Evolutionary conservation across 257 asterid genomes (phyloP), one percentile per base, ranked within the genome.

Genomic region (Verbena officinalis): DNA sequence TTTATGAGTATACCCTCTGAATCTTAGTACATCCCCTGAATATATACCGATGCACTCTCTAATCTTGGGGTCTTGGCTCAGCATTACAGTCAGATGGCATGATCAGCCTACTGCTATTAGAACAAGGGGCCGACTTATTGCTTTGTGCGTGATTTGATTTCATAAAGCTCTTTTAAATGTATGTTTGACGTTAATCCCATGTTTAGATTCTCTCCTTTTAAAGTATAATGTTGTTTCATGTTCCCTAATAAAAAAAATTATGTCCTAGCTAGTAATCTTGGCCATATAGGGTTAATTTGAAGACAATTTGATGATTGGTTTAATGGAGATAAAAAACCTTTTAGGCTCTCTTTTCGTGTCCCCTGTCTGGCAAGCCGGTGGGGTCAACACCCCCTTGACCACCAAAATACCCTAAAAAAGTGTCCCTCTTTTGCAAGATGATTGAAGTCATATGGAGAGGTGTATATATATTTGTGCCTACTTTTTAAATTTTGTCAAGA

Each of bases 311-410:
- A 64, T 82, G 81, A 78, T 78, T 76, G 77, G 87, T 68, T 54
- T 56, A 46, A 69, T 70, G 77, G 59, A 55, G 78, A 70, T 76
- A 43, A 71, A 51, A 27, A 62, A 69, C 72, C 84, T 76, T 78
- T 84, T 74, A 64, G 83, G 80, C 90, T 89, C 82, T 84, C 82
- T 62, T 72, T 77, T 80, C 84, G 23, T 84, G 95, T 84, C 82
- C 52, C 77, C 65, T 30, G 16, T 53, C 60, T 1, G 48, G 55
- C 59, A 49, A 34, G 54, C 86, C 69, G 30, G 55, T 75, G 83
- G 86, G 85, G 52, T 70, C 86, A 5, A 27, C 33, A 55, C 57
- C 53, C 68, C 10, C 83, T 79, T 72, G 60, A 74, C 79, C 78
- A 70, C 77, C 70, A 51, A 82, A 70, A 64, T 65, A 71, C 74